Percentiles rank a stretch among this genome's conserved stretches.
Evolutionary conservation across 2,329 filamentous ascomycete genomes (phyloP).

Genomic region (Penicillium sp.): DNA sequence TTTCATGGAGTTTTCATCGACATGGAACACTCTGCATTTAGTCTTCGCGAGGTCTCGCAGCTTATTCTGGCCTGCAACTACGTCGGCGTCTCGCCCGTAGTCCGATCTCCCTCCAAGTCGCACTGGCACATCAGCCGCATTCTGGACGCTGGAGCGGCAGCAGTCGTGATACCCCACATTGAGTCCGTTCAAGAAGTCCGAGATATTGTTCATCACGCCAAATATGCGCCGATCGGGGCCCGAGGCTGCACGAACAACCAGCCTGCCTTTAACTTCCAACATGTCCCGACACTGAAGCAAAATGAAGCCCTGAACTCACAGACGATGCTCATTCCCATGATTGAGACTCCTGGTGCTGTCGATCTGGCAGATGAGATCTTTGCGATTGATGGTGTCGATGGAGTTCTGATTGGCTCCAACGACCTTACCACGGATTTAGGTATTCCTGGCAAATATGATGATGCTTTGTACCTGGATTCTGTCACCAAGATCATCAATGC

Average conservation of each 20-base stretch:
- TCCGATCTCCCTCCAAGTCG: constrained; percentile 42
- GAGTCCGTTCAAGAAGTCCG: constrained; percentile 37
- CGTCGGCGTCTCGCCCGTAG: constrained; percentile 42
- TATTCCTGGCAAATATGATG: constrained; percentile 43
- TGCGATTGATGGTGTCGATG: constrained; percentile 45
- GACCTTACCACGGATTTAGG: constrained; percentile 47
- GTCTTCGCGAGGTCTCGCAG: constrained; percentile 37
- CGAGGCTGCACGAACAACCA: constrained; percentile 38
- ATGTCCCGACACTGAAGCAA: constrained; percentile 32
- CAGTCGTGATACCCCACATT: constrained; percentile 45
- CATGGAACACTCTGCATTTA: constrained; percentile 46
- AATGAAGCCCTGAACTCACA: constrained; percentile 37
- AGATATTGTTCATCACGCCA: constrained; percentile 38
- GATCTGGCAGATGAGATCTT: constrained; percentile 43
- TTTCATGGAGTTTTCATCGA: constrained; percentile 46
- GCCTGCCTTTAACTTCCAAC: constrained; percentile 37
- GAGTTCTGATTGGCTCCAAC: constrained; percentile 46
- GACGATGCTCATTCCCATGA: constrained; percentile 45
- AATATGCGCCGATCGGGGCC: constrained; percentile 39
- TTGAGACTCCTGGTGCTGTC: constrained; percentile 42
- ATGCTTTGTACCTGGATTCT: constrained; percentile 27
- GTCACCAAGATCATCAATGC: constrained; percentile 30
- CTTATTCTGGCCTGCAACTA: constrained; percentile 38
- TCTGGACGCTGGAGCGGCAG: constrained; percentile 43
- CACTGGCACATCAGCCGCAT: constrained; percentile 40